These are phyloP conservation scores for Eucalyptus erythrocorys DNA, from an alignment of 345 rosid species.

Conservation along the genomic window DNA sequence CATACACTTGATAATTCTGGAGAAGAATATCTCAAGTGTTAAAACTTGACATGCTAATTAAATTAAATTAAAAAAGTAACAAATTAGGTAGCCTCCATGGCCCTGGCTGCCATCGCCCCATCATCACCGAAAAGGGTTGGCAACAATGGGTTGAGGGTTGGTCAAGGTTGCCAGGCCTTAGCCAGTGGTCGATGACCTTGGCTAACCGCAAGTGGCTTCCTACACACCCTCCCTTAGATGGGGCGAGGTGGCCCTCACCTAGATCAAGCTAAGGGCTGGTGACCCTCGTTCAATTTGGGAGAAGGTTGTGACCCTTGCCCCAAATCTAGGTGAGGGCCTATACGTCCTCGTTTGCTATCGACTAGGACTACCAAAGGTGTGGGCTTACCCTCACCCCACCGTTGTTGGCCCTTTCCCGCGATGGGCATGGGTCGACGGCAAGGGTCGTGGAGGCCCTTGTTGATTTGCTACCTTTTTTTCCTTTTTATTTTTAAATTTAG, in stretches of 20 bases:
- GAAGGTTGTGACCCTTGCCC: rapidly evolving
- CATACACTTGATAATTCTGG: rapidly evolving
- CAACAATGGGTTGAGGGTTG: rapidly evolving
- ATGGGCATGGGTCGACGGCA: rapidly evolving
- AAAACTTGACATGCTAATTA: too few relatives aligned
- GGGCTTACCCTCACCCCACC: too few relatives aligned
- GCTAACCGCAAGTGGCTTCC: rapidly evolving
- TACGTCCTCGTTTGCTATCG: rapidly evolving
- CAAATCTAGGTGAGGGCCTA: rapidly evolving
- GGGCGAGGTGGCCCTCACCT: rapidly evolving
- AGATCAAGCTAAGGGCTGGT: rapidly evolving
- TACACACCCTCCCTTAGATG: too few relatives aligned
- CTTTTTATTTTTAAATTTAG: too few relatives aligned
- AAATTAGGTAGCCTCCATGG: too few relatives aligned
- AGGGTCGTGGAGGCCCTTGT: too few relatives aligned
- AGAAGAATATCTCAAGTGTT: rapidly evolving
- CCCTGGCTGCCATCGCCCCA: rapidly evolving
- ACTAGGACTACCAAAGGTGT: too few relatives aligned
- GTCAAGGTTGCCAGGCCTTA: rapidly evolving
- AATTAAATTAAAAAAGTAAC: too few relatives aligned
- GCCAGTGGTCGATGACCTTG: rapidly evolving
- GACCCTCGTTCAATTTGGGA: rapidly evolving
- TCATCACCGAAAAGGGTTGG: rapidly evolving
- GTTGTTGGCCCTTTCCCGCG: rapidly evolving
- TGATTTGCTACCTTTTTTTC: too few relatives aligned